Conservation (phyloP, 495 filamentous ascomycete species). For the Trichoderma virens region DNA sequence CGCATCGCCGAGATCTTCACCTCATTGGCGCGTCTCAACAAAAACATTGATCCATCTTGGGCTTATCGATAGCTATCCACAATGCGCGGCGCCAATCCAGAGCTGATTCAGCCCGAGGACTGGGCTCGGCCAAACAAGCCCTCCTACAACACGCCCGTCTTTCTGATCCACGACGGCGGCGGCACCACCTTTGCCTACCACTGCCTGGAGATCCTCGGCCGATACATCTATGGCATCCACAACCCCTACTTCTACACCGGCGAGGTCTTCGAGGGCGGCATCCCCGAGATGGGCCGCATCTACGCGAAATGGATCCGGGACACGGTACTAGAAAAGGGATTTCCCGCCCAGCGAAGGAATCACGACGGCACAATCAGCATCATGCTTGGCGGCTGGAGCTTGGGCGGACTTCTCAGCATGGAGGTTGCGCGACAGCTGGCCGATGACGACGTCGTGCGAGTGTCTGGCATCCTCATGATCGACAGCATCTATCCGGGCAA, state of each 20-base stretch:
- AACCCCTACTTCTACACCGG: slow-evolving; percentile 27
- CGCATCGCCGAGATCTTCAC: too few species aligned
- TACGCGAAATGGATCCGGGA: slow-evolving; percentile 20
- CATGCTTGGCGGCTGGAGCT: slow-evolving; percentile 36
- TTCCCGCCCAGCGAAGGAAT: background rate
- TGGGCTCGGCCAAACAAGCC: background rate
- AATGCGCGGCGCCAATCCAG: background rate
- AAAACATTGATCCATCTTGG: too few species aligned
- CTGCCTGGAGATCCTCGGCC: slow-evolving; percentile 21
- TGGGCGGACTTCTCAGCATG: slow-evolving; percentile 35
- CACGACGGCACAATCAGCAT: slow-evolving; percentile 18
- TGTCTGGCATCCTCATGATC: slow-evolving; percentile 39
- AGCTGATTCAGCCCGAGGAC: slow-evolving; percentile 11
- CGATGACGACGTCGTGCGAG: slow-evolving; percentile 14
- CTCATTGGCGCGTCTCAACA: too few species aligned
- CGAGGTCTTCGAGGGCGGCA: slow-evolving; percentile 24
- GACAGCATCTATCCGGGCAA: slow-evolving; percentile 31
- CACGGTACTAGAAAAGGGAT: background rate
- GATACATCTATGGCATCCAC: slow-evolving; percentile 28
- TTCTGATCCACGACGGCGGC: slow-evolving; percentile 32
- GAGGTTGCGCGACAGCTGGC: slow-evolving; percentile 32
- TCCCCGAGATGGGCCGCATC: slow-evolving; percentile 24
- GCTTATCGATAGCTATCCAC: background rate
- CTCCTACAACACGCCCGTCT: slow-evolving; percentile 16
- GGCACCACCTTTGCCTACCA: slow-evolving; percentile 31